phyloP scores from a whole-genome alignment of 2,329 filamentous ascomycete species.

The Xylariaceae sp. region DNA sequence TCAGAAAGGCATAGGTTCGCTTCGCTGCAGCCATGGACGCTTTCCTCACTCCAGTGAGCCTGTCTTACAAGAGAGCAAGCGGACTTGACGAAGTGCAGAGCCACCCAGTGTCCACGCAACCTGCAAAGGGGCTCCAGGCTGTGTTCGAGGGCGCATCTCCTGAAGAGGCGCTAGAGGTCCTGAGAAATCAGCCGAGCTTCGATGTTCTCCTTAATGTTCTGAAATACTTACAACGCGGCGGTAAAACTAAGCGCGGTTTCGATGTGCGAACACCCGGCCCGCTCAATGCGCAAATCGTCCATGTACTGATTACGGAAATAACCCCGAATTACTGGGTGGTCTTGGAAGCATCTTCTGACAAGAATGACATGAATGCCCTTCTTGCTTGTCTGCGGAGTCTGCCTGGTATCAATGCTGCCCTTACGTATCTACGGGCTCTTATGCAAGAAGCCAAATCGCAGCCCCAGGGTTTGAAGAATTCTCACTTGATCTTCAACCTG shows the following conservation, averaged over 20 bases:
- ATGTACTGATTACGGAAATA: constrained; percentile 68
- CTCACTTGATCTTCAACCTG: constrained; percentile 43
- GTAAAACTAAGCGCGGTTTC: constrained; percentile 37
- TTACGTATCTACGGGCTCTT: constrained; percentile 63
- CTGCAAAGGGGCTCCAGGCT: constrained; percentile 9
- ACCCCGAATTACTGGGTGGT: constrained; percentile 78
- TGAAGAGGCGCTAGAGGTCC: constrained; percentile 54
- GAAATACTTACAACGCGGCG: constrained; percentile 43
- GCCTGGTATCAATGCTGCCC: constrained; percentile 70
- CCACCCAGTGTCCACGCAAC: constrained; percentile 32
- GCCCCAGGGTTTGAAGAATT: constrained; percentile 36
- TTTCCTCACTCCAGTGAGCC: constrained; percentile 52
- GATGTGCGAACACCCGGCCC: constrained; percentile 62
- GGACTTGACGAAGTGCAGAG: constrained; percentile 39
- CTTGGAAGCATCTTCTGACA: constrained; percentile 45
- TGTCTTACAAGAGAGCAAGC: constrained; percentile 43
- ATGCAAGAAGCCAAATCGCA: constrained; percentile 48
- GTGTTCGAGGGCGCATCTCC: constrained; percentile 31
- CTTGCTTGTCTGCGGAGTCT: constrained; percentile 66
- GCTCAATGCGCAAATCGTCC: constrained; percentile 68
- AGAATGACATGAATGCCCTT: constrained; percentile 48
- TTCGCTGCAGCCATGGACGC: constrained; percentile 46
- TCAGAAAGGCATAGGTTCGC: neutral
- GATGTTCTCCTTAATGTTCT: constrained; percentile 52
- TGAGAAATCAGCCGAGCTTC: constrained; percentile 61